Base-by-base conservation (phyloP, 257 asterid species). In the Hygrophila difformis region DNA sequence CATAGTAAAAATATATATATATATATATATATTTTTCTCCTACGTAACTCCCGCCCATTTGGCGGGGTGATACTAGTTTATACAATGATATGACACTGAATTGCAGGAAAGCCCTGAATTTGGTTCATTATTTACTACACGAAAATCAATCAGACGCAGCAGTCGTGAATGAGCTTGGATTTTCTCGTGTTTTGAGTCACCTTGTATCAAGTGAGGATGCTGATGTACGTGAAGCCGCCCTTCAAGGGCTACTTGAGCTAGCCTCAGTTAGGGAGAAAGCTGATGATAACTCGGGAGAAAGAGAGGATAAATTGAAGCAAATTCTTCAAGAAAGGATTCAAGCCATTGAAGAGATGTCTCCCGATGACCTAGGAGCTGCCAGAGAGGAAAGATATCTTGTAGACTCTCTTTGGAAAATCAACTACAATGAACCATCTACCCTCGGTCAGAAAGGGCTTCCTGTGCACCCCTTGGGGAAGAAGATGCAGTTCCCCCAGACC, bases 61-160 rank as follows among this genome's bases (percentile, higher is more conserved):
- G n/a, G n/a, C n/a, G n/a, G n/a, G n/a, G n/a, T n/a, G n/a, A n/a
- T n/a, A n/a, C n/a, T n/a, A n/a, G n/a, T n/a, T n/a, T n/a, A n/a
- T n/a, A n/a, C n/a, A n/a, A n/a, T n/a, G n/a, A n/a, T n/a, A n/a
- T n/a, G n/a, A n/a, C n/a, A n/a, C n/a, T n/a, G n/a, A n/a, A n/a
- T 53, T 75, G 51, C 84, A 86, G 96, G 93, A 86, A 78, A 69
- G 95, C 96, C 36, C 86, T 82, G 7, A 74, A 80, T 69, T 76
- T 86, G 80, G 63, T 91, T 49, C 65, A 76, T 8, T 79, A 77
- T 57, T 57, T 82, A 59, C 65, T 86, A 18, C 45, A 42, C 0
- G 96, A 77, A 63, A 80, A 76, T 33, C 75, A 0, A 5, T 64
- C 96, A 1, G 96, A 82, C 72, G 49, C 72, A 51, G 61, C 52